A percentile compares a stretch with the other conserved stretches of the same genome.
Evolutionary conservation across 2,329 filamentous ascomycete genomes (phyloP).

Genomic region (Apiospora marii): DNA sequence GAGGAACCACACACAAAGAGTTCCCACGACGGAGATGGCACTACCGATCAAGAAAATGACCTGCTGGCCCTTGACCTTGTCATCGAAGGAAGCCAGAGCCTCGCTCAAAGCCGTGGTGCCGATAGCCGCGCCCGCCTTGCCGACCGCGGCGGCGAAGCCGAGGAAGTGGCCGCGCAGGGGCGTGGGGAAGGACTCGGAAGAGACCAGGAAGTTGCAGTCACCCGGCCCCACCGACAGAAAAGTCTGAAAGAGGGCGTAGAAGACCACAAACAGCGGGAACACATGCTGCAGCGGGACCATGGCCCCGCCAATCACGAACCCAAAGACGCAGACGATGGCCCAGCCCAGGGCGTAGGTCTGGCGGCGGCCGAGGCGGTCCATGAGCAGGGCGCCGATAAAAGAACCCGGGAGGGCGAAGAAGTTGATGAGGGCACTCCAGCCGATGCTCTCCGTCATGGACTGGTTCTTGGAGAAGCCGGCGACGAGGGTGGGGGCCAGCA

Average conservation of each 20-base stretch:
- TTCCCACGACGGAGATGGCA: constrained; percentile 22
- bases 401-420: constrained; percentile 17
- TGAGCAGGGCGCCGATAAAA: constrained; percentile 55
- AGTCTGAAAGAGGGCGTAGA: constrained; percentile 60
- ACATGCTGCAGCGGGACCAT: constrained; percentile 57
- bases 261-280: constrained; percentile 58
- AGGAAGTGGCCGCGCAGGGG: constrained; percentile 60
- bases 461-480: constrained; percentile 37
- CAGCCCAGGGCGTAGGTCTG: constrained; percentile 61
- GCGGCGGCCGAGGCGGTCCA: constrained; percentile 56
- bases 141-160: constrained; percentile 58
- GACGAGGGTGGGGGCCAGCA: constrained; percentile 47
- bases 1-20: constrained; percentile 19
- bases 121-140: constrained; percentile 59
- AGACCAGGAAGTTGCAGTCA: constrained; percentile 58
- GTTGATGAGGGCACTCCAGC: constrained; percentile 39
- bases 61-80: constrained; percentile 19
- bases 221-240: constrained; percentile 59
- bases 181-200: constrained; percentile 59
- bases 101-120: constrained; percentile 44
- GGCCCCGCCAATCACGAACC: constrained; percentile 58
- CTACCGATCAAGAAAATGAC: constrained; percentile 17
- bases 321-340: constrained; percentile 57
- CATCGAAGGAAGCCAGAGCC: constrained; percentile 10
- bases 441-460: constrained; percentile 35